A percentile compares a stretch with the other conserved stretches of the same genome.
Conservation (phyloP, 371 early-diverging fungal species). For the Phascolomyces articulosus region DNA sequence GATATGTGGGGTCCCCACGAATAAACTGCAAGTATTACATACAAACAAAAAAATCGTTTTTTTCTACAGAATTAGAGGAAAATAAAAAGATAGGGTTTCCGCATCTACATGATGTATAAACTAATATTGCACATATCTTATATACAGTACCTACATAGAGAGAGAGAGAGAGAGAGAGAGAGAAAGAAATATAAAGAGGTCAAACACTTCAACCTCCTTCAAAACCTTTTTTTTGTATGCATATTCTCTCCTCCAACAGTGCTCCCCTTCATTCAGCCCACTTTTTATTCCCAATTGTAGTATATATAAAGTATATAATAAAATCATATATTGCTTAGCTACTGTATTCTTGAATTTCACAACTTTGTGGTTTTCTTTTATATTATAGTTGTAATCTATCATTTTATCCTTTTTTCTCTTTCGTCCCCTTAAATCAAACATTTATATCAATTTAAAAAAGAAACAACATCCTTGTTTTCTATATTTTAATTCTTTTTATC, state of each 20-base stretch:
- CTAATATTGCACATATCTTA: too few relatives aligned
- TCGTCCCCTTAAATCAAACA: neutral
- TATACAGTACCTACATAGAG: too few relatives aligned
- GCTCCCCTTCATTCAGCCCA: constrained; percentile 2
- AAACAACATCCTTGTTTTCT: neutral
- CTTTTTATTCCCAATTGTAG: neutral
- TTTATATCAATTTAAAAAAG: neutral
- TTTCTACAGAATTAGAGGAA: neutral
- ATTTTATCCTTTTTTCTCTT: neutral
- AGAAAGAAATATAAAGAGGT: too few relatives aligned
- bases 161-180: too few relatives aligned
- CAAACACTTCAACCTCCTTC: neutral
- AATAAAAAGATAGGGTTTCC: neutral
- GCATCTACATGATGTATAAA: neutral
- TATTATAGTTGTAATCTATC: neutral
- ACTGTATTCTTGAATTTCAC: neutral
- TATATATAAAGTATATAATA: too few relatives aligned
- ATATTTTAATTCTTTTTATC: neutral
- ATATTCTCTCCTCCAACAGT: neutral
- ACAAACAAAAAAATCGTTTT: neutral
- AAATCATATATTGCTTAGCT: too few relatives aligned
- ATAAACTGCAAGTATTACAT: too few relatives aligned
- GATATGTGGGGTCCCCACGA: too few relatives aligned
- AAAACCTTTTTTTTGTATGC: neutral
- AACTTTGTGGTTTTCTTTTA: neutral